Evolutionary conservation across 2,329 filamentous ascomycete species (phyloP).

Genomic region (Blumeriella jaapii): DNA sequence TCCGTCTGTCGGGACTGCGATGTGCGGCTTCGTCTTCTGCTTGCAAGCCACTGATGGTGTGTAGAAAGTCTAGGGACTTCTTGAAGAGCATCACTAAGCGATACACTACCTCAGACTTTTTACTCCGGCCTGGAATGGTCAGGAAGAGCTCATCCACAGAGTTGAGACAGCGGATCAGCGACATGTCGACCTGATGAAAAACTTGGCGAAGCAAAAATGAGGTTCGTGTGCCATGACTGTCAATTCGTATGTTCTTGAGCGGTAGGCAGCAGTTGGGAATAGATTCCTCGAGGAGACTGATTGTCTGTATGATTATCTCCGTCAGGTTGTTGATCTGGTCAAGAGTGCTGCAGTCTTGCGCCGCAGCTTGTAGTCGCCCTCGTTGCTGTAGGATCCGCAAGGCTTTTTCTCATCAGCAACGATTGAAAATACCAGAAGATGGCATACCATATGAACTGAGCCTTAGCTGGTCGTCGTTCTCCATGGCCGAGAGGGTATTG

Average conservation of each 20-base stretch:
- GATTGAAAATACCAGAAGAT: background rate
- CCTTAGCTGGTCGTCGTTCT: constrained; percentile 7
- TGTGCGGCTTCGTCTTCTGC: constrained; percentile 6
- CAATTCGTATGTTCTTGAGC: constrained; percentile 7
- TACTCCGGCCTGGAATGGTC: constrained; percentile 16
- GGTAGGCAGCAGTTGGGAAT: constrained; percentile 14
- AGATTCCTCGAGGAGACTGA: constrained; percentile 11
- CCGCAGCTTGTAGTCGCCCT: constrained; percentile 1
- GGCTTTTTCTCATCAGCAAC: constrained; percentile 8
- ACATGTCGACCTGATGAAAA: constrained; percentile 13
- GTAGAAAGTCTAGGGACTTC: constrained; percentile 10
- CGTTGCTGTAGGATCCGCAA: constrained; percentile 11
- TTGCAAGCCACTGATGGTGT: constrained; percentile 11
- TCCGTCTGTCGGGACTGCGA: background rate
- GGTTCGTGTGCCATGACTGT: constrained; percentile 6
- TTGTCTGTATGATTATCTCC: constrained; percentile 5
- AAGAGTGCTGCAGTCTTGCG: constrained; percentile 8
- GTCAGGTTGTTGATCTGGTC: constrained; percentile 12
- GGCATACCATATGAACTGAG: constrained; percentile 12
- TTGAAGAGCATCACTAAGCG: constrained; percentile 17
- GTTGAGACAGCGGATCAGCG: constrained; percentile 16
- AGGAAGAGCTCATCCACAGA: constrained; percentile 16
- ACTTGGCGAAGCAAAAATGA: constrained; percentile 13
- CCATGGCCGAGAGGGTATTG: background rate
- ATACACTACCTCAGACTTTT: constrained; percentile 12